These are phyloP conservation scores for Kuraishia molischiana DNA, from an alignment of 805 yeast species.

Conservation along the genomic window DNA sequence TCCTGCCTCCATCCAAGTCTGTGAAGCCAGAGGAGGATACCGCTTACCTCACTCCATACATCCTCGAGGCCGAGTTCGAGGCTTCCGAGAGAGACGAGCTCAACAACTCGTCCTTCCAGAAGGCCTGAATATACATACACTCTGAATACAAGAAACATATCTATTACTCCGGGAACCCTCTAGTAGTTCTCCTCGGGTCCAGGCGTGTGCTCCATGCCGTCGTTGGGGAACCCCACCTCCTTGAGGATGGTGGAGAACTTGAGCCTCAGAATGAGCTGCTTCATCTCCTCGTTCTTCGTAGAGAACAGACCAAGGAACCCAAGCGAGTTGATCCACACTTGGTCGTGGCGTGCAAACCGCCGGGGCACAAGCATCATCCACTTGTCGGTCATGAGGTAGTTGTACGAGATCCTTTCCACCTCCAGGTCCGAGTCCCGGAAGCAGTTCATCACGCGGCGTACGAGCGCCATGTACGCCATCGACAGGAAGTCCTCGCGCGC, in stretches of 20 bases:
- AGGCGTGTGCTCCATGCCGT: conserved; percentile 33
- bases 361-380: conserved; percentile 91
- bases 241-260: conserved; percentile 45
- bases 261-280: conserved; percentile 32
- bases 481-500: conserved; percentile 51
- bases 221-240: conserved; percentile 59
- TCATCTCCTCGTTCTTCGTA: conserved; percentile 56
- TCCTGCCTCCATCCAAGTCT: conserved; percentile 74
- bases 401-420: conserved; percentile 51
- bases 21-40: conserved; percentile 72
- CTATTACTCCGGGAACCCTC: no score
- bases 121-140: no score
- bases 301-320: conserved; percentile 74
- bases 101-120: conserved; percentile 53
- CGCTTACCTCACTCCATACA: conserved; percentile 78
- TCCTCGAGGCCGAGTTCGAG: conserved; percentile 92
- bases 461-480: conserved; percentile 58
- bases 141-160: no score
- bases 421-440: conserved; percentile 39
- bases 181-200: conserved; percentile 59
- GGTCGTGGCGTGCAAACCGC: conserved; percentile 39
- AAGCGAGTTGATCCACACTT: conserved; percentile 65
- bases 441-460: conserved; percentile 63
- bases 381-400: conserved; percentile 68
- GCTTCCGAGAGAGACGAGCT: conserved; percentile 79